phyloP scores from a whole-genome alignment of 1,284 basidiomycete genomes.

The Leccinum pachyderme region DNA sequence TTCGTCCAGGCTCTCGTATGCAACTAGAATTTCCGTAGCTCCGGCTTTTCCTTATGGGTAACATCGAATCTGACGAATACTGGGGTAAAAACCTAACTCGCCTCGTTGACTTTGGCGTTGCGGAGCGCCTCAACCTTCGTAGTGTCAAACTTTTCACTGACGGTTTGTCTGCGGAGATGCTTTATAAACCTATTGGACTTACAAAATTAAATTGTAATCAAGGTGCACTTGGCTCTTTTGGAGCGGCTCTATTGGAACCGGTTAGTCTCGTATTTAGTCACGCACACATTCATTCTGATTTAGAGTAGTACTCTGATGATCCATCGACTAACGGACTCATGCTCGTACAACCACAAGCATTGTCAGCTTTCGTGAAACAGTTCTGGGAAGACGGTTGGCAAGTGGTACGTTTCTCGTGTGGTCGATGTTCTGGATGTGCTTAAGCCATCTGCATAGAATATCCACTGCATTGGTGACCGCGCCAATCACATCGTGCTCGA shows the following conservation, averaged over 20 bases:
- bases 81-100: constrained; percentile 65
- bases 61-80: constrained; percentile 55
- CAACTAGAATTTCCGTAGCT: constrained; percentile 41
- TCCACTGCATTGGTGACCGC: constrained; percentile 90
- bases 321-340: constrained; percentile 70
- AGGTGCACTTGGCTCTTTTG: constrained; percentile 90
- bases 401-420: constrained; percentile 50
- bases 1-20: neutral
- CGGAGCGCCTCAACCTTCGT: constrained; percentile 66
- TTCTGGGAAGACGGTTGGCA: constrained; percentile 72
- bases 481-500: constrained; percentile 83
- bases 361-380: constrained; percentile 55
- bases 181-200: constrained; percentile 1
- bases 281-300: constrained; percentile 1
- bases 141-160: constrained; percentile 85
- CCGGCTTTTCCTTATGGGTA: constrained; percentile 77
- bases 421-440: neutral
- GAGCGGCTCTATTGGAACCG: constrained; percentile 83
- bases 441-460: constrained; percentile 51
- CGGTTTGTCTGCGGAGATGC: constrained; percentile 38
- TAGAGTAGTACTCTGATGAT: constrained; percentile 68
- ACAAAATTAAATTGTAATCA: constrained; percentile 4
- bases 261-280: constrained; percentile 15
- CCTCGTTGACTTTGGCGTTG: constrained; percentile 59
- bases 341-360: constrained; percentile 50